phyloP scores from a whole-genome alignment of 768 basidiomycete genomes.

The Suillus bovinus region DNA sequence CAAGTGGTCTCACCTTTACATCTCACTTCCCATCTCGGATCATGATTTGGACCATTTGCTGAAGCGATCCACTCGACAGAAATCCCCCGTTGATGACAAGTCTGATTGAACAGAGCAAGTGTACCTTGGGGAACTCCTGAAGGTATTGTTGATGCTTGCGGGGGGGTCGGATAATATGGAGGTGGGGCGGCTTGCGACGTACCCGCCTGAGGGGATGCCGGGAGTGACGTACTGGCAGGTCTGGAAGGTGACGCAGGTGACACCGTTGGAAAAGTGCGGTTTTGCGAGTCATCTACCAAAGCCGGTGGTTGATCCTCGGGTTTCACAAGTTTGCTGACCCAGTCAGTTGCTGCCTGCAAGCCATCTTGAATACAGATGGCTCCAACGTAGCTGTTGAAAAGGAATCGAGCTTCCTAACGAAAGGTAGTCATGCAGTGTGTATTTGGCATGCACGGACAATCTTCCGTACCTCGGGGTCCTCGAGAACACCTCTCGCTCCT shows the following conservation, averaged over 20 bases:
- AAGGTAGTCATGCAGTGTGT: background rate
- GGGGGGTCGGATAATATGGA: conserved; percentile 20
- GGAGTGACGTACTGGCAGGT: conserved; percentile 18
- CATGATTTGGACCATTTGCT: conserved; percentile 50
- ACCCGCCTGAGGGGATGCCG: conserved; percentile 11
- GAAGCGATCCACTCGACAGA: conserved; percentile 46
- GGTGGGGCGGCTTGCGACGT: conserved; percentile 19
- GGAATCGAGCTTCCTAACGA: conserved; percentile 43
- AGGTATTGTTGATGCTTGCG: conserved; percentile 15
- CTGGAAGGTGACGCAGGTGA: conserved; percentile 11
- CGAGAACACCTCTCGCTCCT: conserved; percentile 31
- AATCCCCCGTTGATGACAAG: conserved; percentile 46
- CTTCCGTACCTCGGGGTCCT: conserved; percentile 26
- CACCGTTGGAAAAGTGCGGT: conserved; percentile 5
- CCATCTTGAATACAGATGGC: conserved; percentile 63
- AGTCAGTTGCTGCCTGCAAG: conserved; percentile 45
- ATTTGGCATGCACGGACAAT: background rate
- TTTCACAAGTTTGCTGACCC: conserved; percentile 59
- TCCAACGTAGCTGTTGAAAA: conserved; percentile 65
- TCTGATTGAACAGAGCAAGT: conserved; percentile 50
- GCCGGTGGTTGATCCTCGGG: conserved; percentile 35
- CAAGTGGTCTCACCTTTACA: conserved; percentile 47
- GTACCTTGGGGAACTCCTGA: conserved; percentile 37
- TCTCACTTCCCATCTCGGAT: conserved; percentile 56
- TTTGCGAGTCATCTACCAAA: conserved; percentile 17